Evolutionary conservation across 2,329 filamentous ascomycete genomes (phyloP), one percentile per base, ranked within the genome.

Genomic region (Microsporum canis): DNA sequence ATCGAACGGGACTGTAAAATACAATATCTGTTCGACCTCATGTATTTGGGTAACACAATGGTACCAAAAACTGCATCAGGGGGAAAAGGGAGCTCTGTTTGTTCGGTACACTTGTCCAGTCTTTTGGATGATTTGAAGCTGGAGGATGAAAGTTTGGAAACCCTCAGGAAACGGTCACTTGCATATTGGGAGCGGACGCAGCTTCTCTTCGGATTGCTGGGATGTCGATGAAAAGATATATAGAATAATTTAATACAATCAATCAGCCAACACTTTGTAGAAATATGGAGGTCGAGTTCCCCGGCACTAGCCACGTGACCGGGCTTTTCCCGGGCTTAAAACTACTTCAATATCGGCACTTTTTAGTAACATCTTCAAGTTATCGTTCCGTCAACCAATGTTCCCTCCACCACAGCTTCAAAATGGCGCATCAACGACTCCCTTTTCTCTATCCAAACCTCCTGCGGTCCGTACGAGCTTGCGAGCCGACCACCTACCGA

Each of bases 181-280:
- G 89, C 91, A 58, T 95, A 94, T 72, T 94, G 89, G 84, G 89
- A 87, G 76, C 84, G 88, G 68, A 94, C 88, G 8, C 86, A 83
- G 71, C 73, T 96, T 64, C 73, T 96, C 31, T 96, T 96, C 75
- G 90, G 88, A 1, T 76, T 95, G 61, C 75, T 96, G 65, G 80
- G 60, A 60, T 68, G 64, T 53, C 33, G 27, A 14, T 36, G 31
- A 6, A 14, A 7, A 17, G 10, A 56, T 34, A 56, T 33, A 56
- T 33, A 56, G 8, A 10, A 29, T 8, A 34, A 36, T 47, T 47
- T 43, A 23, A 43, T 43, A 17, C 17, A n/a, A n/a, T 43, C 14
- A 0, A 43, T 43, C 17, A 23, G 17, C 17, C 17, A 23, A 23
- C 17, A 23, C 17, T 23, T 23, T 23, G 17, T 23, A 23, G 1